Base-by-base conservation (phyloP, 148 eudicot species). In the Rhododendron henanense region DNA sequence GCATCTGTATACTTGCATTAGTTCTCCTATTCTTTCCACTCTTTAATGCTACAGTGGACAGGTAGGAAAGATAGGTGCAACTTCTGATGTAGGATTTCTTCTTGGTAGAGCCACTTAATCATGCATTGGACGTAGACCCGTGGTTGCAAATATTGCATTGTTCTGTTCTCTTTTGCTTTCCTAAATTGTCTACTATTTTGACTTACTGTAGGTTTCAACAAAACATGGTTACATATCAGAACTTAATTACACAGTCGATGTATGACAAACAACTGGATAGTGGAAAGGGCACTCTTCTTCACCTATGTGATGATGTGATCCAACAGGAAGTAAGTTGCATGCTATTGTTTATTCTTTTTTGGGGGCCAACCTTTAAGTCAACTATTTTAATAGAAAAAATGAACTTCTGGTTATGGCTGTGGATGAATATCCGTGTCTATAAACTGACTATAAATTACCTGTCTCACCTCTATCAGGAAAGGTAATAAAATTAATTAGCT, bases 211-310 rank as follows among this genome's bases (percentile, higher is more conserved):
- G 99, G 88, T 97, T 95, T 92, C 98, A 97, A 89, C 92, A 89
- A 87, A 97, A 95, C 89, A 85, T 97, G 96, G 95, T 93, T 85
- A 86, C 91, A 23, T 97, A 97, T 90, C 96, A 86, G 91, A 97
- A 92, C 85, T 85, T 97, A 89, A 96, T 95, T 65, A 97, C 99
- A 35, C 94, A 95, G 87, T 97, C 98, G 50, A 97, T 97, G 99
- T 97, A 97, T 87, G 99, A 97, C 90, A 97, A 97, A 87, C 99
- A 97, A 88, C 91, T 97, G 59, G 99, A 97, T 90, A 95, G 99
- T 86, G 98, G 99, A 90, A 94, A 90, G 89, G 98, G 99, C 87
- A 97, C 99, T 84, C 98, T 97, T 91, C 94, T 94, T 79, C 94
- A 94, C 88, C 86, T 91, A 55, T 93, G 93, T 82, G 92, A 96